phyloP scores from a whole-genome alignment of 768 basidiomycete genomes.

The Nevesoporus exiguus region DNA sequence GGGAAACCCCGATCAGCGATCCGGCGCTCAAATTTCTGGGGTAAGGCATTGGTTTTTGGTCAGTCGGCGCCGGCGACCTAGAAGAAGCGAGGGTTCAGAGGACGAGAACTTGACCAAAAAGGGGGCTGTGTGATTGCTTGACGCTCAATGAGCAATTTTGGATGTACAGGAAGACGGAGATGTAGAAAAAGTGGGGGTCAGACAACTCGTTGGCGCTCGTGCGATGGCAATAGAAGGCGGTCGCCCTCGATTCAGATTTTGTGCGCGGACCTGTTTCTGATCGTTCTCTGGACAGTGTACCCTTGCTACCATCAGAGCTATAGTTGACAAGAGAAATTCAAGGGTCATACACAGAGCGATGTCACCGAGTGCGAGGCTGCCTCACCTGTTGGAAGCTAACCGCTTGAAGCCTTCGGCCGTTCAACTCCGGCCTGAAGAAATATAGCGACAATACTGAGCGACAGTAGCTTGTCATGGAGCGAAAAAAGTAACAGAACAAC shows the following conservation, averaged over 20 bases:
- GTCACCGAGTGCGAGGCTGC: not conserved
- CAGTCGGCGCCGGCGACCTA: not conserved
- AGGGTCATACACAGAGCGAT: not conserved
- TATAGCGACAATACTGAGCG: not conserved
- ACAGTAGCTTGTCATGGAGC: not conserved
- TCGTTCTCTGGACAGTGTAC: not conserved
- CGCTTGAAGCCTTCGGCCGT: not conserved
- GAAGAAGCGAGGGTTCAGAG: not conserved
- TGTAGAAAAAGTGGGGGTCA: not conserved
- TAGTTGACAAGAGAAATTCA: not conserved
- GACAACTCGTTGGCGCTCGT: not conserved
- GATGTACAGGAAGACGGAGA: not conserved
- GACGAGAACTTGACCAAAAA: not conserved
- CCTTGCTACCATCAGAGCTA: not conserved
- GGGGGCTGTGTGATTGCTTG: not conserved
- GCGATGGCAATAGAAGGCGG: not conserved
- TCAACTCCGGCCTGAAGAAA: not conserved
- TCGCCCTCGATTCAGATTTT: not conserved
- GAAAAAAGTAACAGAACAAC: not conserved
- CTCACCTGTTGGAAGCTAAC: not conserved
- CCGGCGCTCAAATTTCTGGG: not conserved
- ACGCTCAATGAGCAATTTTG: not conserved
- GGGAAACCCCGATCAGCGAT: slow-evolving; percentile 5
- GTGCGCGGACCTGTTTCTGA: not conserved
- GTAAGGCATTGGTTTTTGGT: not conserved